Base-by-base conservation (phyloP, 257 asterid species). In the Gentiana straminea region DNA sequence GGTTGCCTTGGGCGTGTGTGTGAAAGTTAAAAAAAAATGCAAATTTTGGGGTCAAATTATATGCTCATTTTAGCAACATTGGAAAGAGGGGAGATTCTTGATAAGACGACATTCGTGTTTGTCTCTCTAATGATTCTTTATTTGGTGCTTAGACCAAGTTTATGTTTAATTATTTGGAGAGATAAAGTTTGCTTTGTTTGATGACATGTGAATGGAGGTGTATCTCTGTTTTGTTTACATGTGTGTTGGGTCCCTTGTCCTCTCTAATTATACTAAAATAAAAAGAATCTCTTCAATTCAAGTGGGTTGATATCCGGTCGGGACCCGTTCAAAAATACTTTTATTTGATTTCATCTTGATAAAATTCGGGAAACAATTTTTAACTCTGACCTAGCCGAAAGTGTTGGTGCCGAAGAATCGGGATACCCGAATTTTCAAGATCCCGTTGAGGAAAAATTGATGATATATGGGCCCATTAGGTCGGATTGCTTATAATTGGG, bases 181-280 rank as follows among this genome's bases (percentile, higher is more conserved):
- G 24, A 7, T 32, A 15, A 33, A 59, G 35, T n/a, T 58, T 49
- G 7, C 13, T 37, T 32, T 48, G 5, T 33, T 36, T 52, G 43
- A 10, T 13, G 46, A 61, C 66, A 52, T 43, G 37, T 41, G 53
- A n/a, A 51, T 52, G 37, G 6, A 3, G 13, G 52, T 33, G 9
- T 2, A 50, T 38, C 4, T 15, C 38, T 51, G 51, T 61, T 51
- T 24, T 51, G 7, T 8, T 49, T 32, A 4, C 10, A 33, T 61
- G 35, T 61, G 39, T 41, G 36, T 33, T 51, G 65, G 58, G 24
- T 41, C 51, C 66, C 59, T 41, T 61, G 2, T 41, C 45, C 59
- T 33, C 35, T 38, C 1, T 35, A 43, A 44, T 51, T 36, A 41
- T 24, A 24, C 24, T 24, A 24, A 24, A 24, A 24, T 24, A 24